Base-by-base conservation (phyloP, 2,329 filamentous ascomycete species). In the Chaetomium olivaceum region DNA sequence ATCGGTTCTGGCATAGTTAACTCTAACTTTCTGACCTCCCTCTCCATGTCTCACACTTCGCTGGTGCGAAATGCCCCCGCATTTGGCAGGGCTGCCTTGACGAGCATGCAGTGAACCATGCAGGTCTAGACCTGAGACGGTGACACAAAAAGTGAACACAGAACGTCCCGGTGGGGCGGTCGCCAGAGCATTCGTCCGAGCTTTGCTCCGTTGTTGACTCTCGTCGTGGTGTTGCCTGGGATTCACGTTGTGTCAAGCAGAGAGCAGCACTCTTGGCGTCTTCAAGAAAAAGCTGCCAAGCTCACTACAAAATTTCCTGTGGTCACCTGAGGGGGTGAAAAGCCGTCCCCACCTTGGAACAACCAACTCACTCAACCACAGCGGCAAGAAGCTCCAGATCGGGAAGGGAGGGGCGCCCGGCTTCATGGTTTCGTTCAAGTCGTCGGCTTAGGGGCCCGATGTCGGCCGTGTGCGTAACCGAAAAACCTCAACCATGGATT, bases 291-390 rank as follows among this genome's bases (percentile, higher is more conserved):
- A 16, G n/a, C n/a, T 48, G 46, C 46, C 46, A 48, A 48, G 46
- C 46, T 48, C 19, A 23, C 6, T 21, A 57, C 8, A 23, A 29
- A 54, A 51, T 36, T 43, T 51, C 33, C 23, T n/a, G 5, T 39
- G 48, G 31, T 61, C 58, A 61, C 48, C 58, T 61, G 58, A 61
- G 48, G 23, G n/a, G 5, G 11, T 11, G 19, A 33, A 36, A 25
- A 21, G 21, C 16, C 16, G 39, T 43, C 39, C 16, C 39, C 39
- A 43, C 39, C 39, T 43, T 19, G 39, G 39, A 43, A 43, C 39
- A 43, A 43, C 36, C 36, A 43, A 43, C 39, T 43, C 39, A 43
- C 39, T 43, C 39, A 43, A 43, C 39, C 23, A 39, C 33, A 27
- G 51, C 51, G 51, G 51, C 51, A 54, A 54, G 50, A 27, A 19